Evolutionary conservation across 208 protist species (phyloP).

Genomic region (Leishmania braziliensis): DNA sequence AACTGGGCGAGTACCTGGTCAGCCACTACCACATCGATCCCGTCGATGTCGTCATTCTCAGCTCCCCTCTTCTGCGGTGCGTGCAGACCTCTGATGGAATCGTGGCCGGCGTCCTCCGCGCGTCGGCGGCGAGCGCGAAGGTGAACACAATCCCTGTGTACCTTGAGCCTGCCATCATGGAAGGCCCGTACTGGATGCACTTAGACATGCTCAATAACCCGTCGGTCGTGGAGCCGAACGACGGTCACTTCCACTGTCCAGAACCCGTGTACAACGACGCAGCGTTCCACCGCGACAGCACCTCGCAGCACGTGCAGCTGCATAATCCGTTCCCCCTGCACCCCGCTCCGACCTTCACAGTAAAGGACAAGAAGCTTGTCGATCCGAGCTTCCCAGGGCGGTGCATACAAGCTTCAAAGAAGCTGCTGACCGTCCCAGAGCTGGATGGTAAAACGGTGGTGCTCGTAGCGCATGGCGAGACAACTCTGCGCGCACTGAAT

Average conservation of each 20-base stretch:
- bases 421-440: constrained; percentile 21
- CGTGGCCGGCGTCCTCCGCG: constrained; percentile 29
- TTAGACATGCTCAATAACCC: constrained; percentile 48
- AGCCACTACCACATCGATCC: constrained; percentile 24
- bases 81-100: constrained; percentile 59
- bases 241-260: constrained; percentile 33
- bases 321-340: constrained; percentile 40
- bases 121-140: constrained; percentile 4
- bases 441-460: constrained; percentile 53
- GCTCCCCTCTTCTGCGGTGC: constrained; percentile 54
- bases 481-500: constrained; percentile 32
- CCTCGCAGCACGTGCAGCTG: constrained; percentile 36
- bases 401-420: constrained; percentile 21
- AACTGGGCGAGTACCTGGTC: constrained; percentile 44
- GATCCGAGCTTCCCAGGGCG: constrained; percentile 41
- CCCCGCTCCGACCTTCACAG: constrained; percentile 27
- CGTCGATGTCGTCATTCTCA: constrained; percentile 32
- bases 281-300: constrained; percentile 30
- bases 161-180: constrained; percentile 48
- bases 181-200: constrained; percentile 50
- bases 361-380: constrained; percentile 30
- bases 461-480: constrained; percentile 44
- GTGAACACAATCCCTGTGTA: constrained; percentile 33
- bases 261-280: constrained; percentile 38
- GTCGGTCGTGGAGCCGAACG: constrained; percentile 14